Evolutionary conservation across 805 yeast genomes (phyloP), one percentile per base, ranked within the genome.

Genomic region (Tetrapisispora namnaoensis): DNA sequence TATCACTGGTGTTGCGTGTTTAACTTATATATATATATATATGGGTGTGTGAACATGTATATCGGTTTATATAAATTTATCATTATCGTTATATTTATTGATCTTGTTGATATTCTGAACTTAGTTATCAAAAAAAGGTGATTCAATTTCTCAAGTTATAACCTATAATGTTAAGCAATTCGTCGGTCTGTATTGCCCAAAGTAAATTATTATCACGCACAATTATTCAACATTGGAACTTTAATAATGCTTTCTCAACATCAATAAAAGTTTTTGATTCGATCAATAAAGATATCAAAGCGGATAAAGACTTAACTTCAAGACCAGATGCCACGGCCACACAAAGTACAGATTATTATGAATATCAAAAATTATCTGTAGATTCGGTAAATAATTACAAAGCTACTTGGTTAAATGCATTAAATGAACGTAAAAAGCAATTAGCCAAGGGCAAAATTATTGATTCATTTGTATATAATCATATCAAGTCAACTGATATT

Each of bases 361-460:
- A 82, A 55, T 71, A 72, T 52, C 75, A 71, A 49, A 72, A 72
- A 38, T 63, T 74, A 34, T 54, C 58, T 4, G 61, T 60, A 20
- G 56, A 55, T 41, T 50, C 58, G 4, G 60, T 60, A 10, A 62
- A 69, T 44, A 69, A 63, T 22, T 61, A 57, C 49, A 62, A 62
- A 42, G 87, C 83, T 37, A 86, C 96, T 2, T 90, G 97, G 97
- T 68, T 87, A 60, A 87, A 80, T 48, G 96, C 96, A 0, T 70
- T 89, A 51, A 75, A 77, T 16, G 93, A 87, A 56, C 75, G 89
- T 47, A 77, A 81, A 56, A 75, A 78, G 59, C 86, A 85, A 59
- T 66, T 77, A 60, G 79, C 78, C 22, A 86, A 82, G 51, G 93
- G 95, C n/a, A 79, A 80, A 56, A 72, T 79, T 32, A 72, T 82